phyloP scores from a whole-genome alignment of 805 yeast genomes.

The Yarrowia sp. region DNA sequence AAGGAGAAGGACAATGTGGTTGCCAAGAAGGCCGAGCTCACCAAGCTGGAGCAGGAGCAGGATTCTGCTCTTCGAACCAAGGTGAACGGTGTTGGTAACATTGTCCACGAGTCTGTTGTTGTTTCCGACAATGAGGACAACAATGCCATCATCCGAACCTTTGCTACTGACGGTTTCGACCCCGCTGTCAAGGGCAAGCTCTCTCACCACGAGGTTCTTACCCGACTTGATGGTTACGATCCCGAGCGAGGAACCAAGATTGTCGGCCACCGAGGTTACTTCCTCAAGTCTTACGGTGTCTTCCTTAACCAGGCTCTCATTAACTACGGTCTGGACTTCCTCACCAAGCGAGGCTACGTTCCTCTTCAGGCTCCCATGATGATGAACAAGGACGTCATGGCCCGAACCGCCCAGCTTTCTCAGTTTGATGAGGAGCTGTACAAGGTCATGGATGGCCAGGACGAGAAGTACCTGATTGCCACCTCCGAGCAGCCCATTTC shows the following conservation, averaged over 20 bases:
- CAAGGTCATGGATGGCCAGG: constrained; percentile 95
- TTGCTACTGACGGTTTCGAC: constrained; percentile 78
- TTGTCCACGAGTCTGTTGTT: constrained; percentile 89
- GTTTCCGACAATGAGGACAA: constrained; percentile 84
- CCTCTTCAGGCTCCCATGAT: constrained; percentile 98
- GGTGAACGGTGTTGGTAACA: constrained; percentile 88
- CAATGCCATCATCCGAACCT: constrained; percentile 80
- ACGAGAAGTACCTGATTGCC: constrained; percentile 96
- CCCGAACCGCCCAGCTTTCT: constrained; percentile 96
- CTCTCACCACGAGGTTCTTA: constrained; percentile 92
- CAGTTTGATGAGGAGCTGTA: constrained; percentile 97
- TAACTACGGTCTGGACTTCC: constrained; percentile 87
- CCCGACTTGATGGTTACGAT: constrained; percentile 95
- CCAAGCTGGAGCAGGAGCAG: constrained; percentile 69
- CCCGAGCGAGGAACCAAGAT: constrained; percentile 98
- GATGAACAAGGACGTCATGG: constrained; percentile 99
- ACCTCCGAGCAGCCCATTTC: constrained; percentile 99
- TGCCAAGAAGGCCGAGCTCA: constrained; percentile 63
- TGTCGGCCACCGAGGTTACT: constrained; percentile 98
- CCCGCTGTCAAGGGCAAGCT: constrained; percentile 74
- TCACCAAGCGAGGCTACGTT: constrained; percentile 71
- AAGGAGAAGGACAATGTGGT: constrained; percentile 74
- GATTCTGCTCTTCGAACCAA: constrained; percentile 71
- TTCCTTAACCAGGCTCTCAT: constrained; percentile 97
- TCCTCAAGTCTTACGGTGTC: constrained; percentile 91